Base-by-base conservation (phyloP, 208 protist genomes). In the Wallacemonas collosoma region DNA sequence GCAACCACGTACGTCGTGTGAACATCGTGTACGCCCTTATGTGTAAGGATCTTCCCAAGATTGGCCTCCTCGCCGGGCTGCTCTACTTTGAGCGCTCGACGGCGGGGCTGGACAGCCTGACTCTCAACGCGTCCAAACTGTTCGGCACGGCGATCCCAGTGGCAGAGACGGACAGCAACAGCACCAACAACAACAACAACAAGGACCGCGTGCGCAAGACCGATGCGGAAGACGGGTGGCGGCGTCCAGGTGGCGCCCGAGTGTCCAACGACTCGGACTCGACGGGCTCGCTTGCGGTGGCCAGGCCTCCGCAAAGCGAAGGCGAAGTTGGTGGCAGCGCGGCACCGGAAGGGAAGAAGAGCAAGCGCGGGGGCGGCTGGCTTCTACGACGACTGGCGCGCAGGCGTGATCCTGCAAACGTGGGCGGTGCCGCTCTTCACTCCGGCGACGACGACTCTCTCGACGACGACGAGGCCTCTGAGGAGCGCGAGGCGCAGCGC, bases 51-150 rank as follows among this genome's bases (percentile, higher is more conserved):
- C 73, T 93, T n/a, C 89, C 89, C 26, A 76, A 82, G 26, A 73
- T 95, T 45, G 89, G 87, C 12, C 65, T 93, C 35, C n/a, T 93
- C 9, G 72, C 77, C 1, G 87, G 89, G 1, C 75, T 95, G 38
- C 73, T 93, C 43, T 81, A 85, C 73, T 68, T 81, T 68, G 69
- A 80, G 43, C 43, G 74, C 75, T 83, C 87, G 38, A 66, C 75
- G 3, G 41, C 40, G 38, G 45, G 51, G 2, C 75, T 94, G n/a
- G 67, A 80, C 41, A 61, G 70, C 54, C 62, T 94, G 17, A 74
- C 74, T 3, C 55, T 91, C 35, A 75, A 80, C 56, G 73, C 81
- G 12, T 74, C 71, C 47, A 73, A 82, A 51, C 54, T 94, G 7
- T 76, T 87, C 45, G 77, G 82, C 43, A 68, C 17, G 8, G 45